Base-by-base conservation (phyloP, 495 filamentous ascomycete genomes). In the Chaetomium fimeti region DNA sequence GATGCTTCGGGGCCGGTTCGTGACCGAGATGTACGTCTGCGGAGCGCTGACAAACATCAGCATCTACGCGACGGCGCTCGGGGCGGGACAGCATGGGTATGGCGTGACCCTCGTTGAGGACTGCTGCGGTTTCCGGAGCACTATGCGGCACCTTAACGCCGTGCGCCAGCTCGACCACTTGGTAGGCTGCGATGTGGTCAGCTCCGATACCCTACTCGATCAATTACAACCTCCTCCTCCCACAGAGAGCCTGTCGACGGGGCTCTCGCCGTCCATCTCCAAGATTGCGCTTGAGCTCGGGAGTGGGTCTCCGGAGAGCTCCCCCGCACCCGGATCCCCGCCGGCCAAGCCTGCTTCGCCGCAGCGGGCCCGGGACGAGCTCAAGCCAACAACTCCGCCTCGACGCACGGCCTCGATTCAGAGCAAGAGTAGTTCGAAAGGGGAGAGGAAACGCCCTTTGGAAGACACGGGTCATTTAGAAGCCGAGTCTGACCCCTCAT, bases 1-100 rank as follows among this genome's bases (percentile, higher is more conserved):
- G 32, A 81, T 96, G 18, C 82, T 97, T 25, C 77, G 88, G 45
- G 82, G 84, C 6, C 88, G 85, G 24, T 87, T 98, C 49, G 84
- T 97, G 49, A 97, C 92, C 1, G 89, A 97, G 69, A 75, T 98
- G n/a, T 97, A 90, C 71, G 83, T 98, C 6, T 96, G 92, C 69
- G 94, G 94, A 15, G 85, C 89, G n/a, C 78, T 93, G 42, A 92
- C 90, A 16, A 97, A 97, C 73, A 81, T 91, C 32, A 92, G 92
- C 25, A 87, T 98, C 32, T 94, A 92, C 70, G 94, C 94, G 11
- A 98, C 94, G 2, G 93, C 92, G 25, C 78, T 96, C 54, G 94
- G 97, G 70, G 94, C 94, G 2, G 93, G 90, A 0, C 85, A 86
- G 18, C 88, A 96, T 72, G 94, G 94, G 15, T 88, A 94, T 67